Evolutionary conservation across 2,329 filamentous ascomycete species (phyloP).

Genomic region (Pseudogymnoascus sp.): DNA sequence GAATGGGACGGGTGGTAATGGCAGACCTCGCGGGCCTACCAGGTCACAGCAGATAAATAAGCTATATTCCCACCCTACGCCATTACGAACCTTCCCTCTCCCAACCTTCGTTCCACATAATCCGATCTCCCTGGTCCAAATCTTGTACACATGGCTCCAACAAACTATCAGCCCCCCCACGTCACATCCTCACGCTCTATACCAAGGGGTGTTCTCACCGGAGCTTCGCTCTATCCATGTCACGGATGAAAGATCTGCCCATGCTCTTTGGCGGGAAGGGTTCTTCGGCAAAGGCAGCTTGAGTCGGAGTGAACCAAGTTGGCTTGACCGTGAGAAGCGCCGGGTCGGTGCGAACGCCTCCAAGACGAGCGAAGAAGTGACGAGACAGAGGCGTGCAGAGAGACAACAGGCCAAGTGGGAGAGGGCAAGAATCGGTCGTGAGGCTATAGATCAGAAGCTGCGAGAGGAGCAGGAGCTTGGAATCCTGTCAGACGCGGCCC

Average conservation of each 20-base stretch:
- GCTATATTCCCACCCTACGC: slow-evolving; percentile 74
- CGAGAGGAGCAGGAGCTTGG: slow-evolving; percentile 38
- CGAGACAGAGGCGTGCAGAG: slow-evolving; percentile 67
- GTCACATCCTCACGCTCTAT: slow-evolving; percentile 54
- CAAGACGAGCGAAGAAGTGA: slow-evolving; percentile 75
- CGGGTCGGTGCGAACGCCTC: slow-evolving; percentile 55
- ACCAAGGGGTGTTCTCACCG: slow-evolving; percentile 71
- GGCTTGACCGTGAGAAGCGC: slow-evolving; percentile 76
- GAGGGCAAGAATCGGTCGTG: slow-evolving; percentile 76
- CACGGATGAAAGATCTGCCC: slow-evolving; percentile 64
- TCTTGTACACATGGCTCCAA: slow-evolving; percentile 68
- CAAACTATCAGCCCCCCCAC: slow-evolving; percentile 60
- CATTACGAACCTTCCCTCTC: slow-evolving; percentile 73
- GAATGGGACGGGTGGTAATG: background rate
- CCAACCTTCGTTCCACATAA: slow-evolving; percentile 88
- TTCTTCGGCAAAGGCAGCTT: slow-evolving; percentile 94
- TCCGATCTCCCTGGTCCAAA: slow-evolving; percentile 75
- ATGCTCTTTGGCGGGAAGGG: slow-evolving; percentile 88
- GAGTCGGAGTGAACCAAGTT: slow-evolving; percentile 90
- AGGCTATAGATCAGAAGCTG: slow-evolving; percentile 68
- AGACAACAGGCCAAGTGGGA: slow-evolving; percentile 83
- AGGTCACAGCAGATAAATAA: slow-evolving; percentile 48
- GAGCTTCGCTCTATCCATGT: slow-evolving; percentile 79
- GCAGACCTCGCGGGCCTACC: slow-evolving; percentile 18
- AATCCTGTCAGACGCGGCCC: background rate